Evolutionary conservation across 192 early-diverging fungal species (phyloP), one percentile per base, ranked within the genome.

Genomic region (Glomus cerebriforme): DNA sequence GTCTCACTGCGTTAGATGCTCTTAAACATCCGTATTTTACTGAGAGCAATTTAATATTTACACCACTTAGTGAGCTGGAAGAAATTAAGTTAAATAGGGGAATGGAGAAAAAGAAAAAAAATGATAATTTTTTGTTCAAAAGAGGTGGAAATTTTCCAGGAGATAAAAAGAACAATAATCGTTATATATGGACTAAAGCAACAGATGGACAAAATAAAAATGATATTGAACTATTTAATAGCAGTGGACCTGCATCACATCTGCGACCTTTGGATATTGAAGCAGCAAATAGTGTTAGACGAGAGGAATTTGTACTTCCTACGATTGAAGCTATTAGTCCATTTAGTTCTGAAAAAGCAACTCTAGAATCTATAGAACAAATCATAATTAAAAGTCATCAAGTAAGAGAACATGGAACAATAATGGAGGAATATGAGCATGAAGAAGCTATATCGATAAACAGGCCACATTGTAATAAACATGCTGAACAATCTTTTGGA

Each of bases 1-100:
- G 74, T 59, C 45, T 75, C 10, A 75, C 58, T 24, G 54, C 74
- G 2, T 62, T 75, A 3, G 74, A 62, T 7, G 59, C 74, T 32
- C 59, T 75, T 26, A 59, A 62, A 13, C 74, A 75, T 26, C 74
- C 59, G 26, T 75, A 75, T 35, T 75, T 75, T 75, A 10, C 35
- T 37, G 34, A 75, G 22, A 27, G n/a, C n/a, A 62, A 75, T 37
- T 39, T 75, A 26, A 34, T 62, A 24, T 75, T 75, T 62, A 12
- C 32, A n/a, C 59, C 73, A 37, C 7, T 22, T 5, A 7, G 39
- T 62, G 59, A 47, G 7, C 7, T 10, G 7, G 74, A 75, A 24
- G 43, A 47, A 49, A 62, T 75, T 12, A 62, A 34, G 3, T 5
- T 47, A 13, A 62, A 17, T 12, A 62, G 7, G 19, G 15, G 49